Evolutionary conservation across 441 rosid species (phyloP).

Genomic region (Croton setiger): DNA sequence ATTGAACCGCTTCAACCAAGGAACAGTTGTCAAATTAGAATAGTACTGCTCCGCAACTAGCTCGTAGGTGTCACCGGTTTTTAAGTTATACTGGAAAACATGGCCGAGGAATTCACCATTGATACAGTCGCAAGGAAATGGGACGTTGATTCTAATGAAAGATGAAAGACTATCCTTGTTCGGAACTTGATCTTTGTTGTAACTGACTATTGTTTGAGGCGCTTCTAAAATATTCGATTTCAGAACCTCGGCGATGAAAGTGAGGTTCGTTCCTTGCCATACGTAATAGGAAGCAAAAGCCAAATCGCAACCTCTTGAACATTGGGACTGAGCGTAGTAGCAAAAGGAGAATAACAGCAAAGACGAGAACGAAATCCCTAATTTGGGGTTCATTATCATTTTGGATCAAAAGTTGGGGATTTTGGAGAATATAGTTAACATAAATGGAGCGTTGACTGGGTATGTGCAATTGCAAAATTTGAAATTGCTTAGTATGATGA

Average conservation of each 20-base stretch:
- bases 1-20: conserved; percentile 32
- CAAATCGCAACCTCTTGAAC: conserved; percentile 40
- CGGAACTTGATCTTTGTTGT: conserved; percentile 28
- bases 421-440: not conserved
- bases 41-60: conserved; percentile 28
- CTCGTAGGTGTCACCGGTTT: conserved; percentile 29
- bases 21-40: conserved; percentile 41
- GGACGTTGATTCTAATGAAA: conserved; percentile 38
- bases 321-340: conserved; percentile 36
- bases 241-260: conserved; percentile 37
- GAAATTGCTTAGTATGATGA: not conserved
- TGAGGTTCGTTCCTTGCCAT: conserved; percentile 27
- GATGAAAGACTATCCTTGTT: conserved; percentile 30
- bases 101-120: conserved; percentile 38
- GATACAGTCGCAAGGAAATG: conserved; percentile 64
- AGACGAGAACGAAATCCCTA: not conserved
- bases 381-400: conserved; percentile 11
- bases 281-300: conserved; percentile 68
- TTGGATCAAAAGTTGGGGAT: not conserved
- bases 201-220: conserved; percentile 24
- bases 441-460: conserved; percentile 12
- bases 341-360: conserved; percentile 17
- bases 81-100: conserved; percentile 31
- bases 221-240: conserved; percentile 15
- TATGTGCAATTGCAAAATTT: not conserved